A percentile compares a stretch with the other conserved stretches of the same genome.
Evolutionary conservation across 768 basidiomycete genomes (phyloP).

Genomic region (Dacryopinax primogenitus): DNA sequence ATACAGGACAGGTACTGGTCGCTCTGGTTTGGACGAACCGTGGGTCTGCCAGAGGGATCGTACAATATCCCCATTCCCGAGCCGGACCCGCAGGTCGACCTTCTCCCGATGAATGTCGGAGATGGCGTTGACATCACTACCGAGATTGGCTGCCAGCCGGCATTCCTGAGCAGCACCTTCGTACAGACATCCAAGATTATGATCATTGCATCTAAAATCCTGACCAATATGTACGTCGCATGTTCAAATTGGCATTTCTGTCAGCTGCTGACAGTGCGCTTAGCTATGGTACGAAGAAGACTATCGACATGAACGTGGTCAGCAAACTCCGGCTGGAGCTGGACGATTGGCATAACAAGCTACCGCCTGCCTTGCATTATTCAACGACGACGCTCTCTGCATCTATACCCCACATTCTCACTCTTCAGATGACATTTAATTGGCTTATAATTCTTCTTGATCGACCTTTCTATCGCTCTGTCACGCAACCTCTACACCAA

Average conservation of each 20-base stretch:
- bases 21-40: constrained; percentile 43
- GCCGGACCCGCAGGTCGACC: not conserved
- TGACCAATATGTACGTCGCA: constrained; percentile 41
- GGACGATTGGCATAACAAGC: constrained; percentile 6
- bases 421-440: constrained; percentile 2
- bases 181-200: constrained; percentile 39
- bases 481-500: not conserved
- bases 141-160: constrained; percentile 2
- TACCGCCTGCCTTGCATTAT: not conserved
- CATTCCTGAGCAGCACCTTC: constrained; percentile 27
- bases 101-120: not conserved
- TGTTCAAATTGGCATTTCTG: not conserved
- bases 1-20: constrained; percentile 51
- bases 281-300: constrained; percentile 1
- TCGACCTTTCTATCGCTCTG: constrained; percentile 4
- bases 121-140: not conserved
- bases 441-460: constrained; percentile 3
- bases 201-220: constrained; percentile 38
- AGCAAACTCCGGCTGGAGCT: not conserved
- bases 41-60: not conserved
- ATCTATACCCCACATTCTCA: constrained; percentile 1
- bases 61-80: not conserved
- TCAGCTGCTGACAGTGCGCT: not conserved
- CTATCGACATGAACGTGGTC: not conserved
- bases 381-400: not conserved